Base-by-base conservation (phyloP, 192 early-diverging fungal genomes). In the Coemansia sp. region DNA sequence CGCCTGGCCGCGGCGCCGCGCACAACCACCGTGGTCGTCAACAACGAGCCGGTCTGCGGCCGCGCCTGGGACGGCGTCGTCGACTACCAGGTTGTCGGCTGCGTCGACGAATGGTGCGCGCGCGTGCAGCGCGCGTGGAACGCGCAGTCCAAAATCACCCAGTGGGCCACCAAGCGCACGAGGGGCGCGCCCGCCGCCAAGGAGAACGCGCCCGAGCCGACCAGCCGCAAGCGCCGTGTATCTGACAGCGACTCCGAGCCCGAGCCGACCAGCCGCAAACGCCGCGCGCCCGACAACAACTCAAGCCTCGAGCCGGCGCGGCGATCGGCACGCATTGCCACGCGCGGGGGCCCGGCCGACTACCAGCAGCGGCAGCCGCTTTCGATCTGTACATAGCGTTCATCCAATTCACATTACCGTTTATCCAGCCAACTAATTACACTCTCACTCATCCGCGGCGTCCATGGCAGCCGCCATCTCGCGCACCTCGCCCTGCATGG, bases 41-140 rank as follows among this genome's bases (percentile, higher is more conserved):
- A 77, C 64, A 69, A 70, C 41, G 74, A 77, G 51, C 74, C 67
- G 12, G 63, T 77, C 26, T 77, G 74, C 19, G 68, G 67, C 8
- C 64, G 61, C 29, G 62, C 47, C 30, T 77, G 74, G 74, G 74
- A 77, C 19, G 62, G 67, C 5, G 41, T 77, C 3, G 52, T 77
- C 30, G 74, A 77, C 52, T 70, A 66, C 55, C 74, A 77, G 55
- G 47, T 77, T 20, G 52, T 77, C 14, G 74, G 74, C 39, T 55
- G 60, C 48, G 68, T 70, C 27, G 74, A 77, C 49, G 72, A 67
- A 31, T 75, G 72, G 72, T 75, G 72, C 53, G 9, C 46, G 15
- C 56, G 58, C 22, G 47, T 75, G 21, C 64, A 68, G 42, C 61
- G 46, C 23, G 57, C 57, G 39, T 75, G 72, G 72, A 39, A 31